A percentile compares a stretch with the other conserved stretches of the same genome.
Evolutionary conservation across 1,284 basidiomycete species (phyloP).

Genomic region (Melampsora larici-populina): DNA sequence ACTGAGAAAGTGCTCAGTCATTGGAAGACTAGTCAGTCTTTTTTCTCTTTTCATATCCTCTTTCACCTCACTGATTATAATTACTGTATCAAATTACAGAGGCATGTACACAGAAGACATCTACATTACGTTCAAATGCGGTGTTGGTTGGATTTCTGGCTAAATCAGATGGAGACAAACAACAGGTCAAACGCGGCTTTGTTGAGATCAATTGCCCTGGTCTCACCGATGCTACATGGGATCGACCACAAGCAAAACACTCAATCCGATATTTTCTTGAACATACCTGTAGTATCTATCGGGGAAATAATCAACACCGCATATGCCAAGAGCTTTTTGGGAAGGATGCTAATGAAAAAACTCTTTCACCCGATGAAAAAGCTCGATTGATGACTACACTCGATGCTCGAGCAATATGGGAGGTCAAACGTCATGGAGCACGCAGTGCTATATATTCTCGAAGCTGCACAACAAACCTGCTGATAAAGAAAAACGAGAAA

Average conservation of each 20-base stretch:
- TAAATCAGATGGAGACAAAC: too few species aligned
- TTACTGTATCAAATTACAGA: too few species aligned
- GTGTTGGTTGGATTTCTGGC: too few species aligned
- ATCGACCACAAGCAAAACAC: neutral
- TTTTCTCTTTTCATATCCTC: too few species aligned
- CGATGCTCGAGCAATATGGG: conserved; percentile 12
- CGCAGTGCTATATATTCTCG: conserved; percentile 1
- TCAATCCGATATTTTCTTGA: neutral
- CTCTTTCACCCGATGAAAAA: too few species aligned
- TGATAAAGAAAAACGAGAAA: neutral
- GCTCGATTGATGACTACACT: conserved; percentile 6
- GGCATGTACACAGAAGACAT: too few species aligned
- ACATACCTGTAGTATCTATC: conserved; percentile 7
- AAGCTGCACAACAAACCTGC: neutral
- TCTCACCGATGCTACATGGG: conserved; percentile 11
- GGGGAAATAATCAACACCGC: neutral
- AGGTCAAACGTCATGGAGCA: neutral
- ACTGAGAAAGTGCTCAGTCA: too few species aligned
- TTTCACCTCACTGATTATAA: too few species aligned
- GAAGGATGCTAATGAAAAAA: conserved; percentile 8
- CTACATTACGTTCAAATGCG: too few species aligned
- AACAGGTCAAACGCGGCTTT: too few species aligned
- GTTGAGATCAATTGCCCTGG: neutral
- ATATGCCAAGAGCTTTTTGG: conserved; percentile 17
- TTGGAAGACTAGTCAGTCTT: too few species aligned